Percentiles rank a stretch among this genome's conserved stretches.
Evolutionary conservation across 2,329 filamentous ascomycete genomes (phyloP).

Genomic region (Fusarium coffeatum): DNA sequence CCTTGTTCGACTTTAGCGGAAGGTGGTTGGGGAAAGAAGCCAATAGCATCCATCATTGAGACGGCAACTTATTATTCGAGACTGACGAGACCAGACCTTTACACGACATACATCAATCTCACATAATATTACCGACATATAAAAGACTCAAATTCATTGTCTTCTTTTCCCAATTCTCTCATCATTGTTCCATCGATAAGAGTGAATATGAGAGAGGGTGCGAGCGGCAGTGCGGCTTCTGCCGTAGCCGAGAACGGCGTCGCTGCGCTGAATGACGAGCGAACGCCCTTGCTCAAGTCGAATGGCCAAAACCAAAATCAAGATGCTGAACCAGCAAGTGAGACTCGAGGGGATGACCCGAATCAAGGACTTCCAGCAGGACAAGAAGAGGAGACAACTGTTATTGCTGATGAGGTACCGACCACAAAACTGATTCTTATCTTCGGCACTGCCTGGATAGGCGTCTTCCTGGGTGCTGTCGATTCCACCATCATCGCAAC

Average conservation of each 20-base stretch:
- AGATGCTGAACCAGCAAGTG: conserved; percentile 20
- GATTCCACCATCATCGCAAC: conserved; percentile 90
- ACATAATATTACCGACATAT: conserved; percentile 5
- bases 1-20: conserved; percentile 5
- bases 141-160: not conserved
- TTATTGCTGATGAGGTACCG: conserved; percentile 63
- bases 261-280: conserved; percentile 36
- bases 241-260: conserved; percentile 31
- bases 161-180: not conserved
- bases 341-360: conserved; percentile 3
- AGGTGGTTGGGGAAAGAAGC: conserved; percentile 12
- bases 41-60: conserved; percentile 13
- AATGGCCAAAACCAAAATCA: conserved; percentile 17
- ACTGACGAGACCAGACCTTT: not conserved
- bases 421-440: conserved; percentile 63
- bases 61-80: not conserved
- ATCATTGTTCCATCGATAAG: not conserved
- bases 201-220: conserved; percentile 34
- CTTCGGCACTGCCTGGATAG: conserved; percentile 67
- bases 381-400: conserved; percentile 58
- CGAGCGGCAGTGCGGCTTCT: conserved; percentile 25
- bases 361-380: conserved; percentile 23
- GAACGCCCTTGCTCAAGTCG: conserved; percentile 46
- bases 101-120: conserved; percentile 1
- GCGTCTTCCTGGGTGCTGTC: conserved; percentile 72